A percentile compares a stretch with the other conserved stretches of the same genome.
Evolutionary conservation across 257 asterid species (phyloP).

Genomic region (Fraxinus pennsylvanica): DNA sequence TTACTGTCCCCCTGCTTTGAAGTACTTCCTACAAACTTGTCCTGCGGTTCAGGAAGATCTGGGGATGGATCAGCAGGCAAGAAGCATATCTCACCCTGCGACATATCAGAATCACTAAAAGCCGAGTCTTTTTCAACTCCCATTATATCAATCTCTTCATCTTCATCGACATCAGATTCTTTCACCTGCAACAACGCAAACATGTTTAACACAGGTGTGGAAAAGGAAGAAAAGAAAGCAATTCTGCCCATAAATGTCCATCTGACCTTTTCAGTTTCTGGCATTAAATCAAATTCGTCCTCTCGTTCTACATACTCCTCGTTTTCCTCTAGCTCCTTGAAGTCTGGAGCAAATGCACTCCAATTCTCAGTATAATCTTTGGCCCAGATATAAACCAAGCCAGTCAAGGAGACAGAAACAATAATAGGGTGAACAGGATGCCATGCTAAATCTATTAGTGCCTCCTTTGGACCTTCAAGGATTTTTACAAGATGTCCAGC

Average conservation of each 20-base stretch:
- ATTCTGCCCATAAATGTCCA: not conserved
- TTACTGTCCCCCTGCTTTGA: conserved; percentile 65
- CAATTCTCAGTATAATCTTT: conserved; percentile 94
- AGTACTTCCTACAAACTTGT: conserved; percentile 49
- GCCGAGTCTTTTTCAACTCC: conserved; percentile 66
- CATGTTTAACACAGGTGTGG: conserved; percentile 22
- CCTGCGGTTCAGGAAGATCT: conserved; percentile 72
- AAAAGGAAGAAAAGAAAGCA: not conserved
- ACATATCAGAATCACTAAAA: conserved; percentile 87
- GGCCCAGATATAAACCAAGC: conserved; percentile 91
- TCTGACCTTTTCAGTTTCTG: conserved; percentile 68
- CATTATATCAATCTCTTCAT: conserved; percentile 72
- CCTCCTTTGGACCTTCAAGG: conserved; percentile 96
- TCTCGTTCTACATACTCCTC: conserved; percentile 93
- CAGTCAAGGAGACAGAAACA: conserved; percentile 81
- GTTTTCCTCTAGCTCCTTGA: conserved; percentile 90
- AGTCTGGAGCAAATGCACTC: conserved; percentile 98
- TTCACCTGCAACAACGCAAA: conserved; percentile 52
- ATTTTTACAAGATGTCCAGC: conserved; percentile 91
- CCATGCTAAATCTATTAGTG: conserved; percentile 85
- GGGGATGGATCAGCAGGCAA: conserved; percentile 80
- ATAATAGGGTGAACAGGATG: conserved; percentile 89
- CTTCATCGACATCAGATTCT: conserved; percentile 69
- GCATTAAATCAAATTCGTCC: conserved; percentile 85
- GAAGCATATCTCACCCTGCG: conserved; percentile 72